A percentile compares a stretch with the other conserved stretches of the same genome.
Conservation (phyloP, 2,329 filamentous ascomycete genomes). For the Bipolaris cookei region DNA sequence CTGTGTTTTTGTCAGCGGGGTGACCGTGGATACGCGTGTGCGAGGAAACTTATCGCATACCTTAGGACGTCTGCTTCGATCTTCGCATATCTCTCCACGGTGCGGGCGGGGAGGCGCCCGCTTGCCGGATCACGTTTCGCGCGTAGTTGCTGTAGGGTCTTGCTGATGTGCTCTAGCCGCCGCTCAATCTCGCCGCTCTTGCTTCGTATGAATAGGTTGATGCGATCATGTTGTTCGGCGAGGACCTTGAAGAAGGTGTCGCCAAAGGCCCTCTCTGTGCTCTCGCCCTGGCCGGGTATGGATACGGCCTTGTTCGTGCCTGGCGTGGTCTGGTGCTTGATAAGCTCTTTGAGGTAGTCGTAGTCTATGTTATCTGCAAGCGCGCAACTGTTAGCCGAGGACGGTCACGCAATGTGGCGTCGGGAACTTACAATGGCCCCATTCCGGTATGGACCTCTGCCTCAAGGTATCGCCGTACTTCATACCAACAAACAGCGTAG, state of each 20-base stretch:
- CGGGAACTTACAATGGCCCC: constrained; percentile 69
- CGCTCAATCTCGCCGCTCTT: constrained; percentile 79
- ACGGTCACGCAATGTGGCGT: background rate
- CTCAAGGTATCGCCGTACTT: constrained; percentile 79
- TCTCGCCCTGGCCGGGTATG: constrained; percentile 71
- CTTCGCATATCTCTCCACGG: constrained; percentile 58
- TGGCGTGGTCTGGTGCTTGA: constrained; percentile 78
- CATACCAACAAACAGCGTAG: constrained; percentile 55
- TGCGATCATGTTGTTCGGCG: constrained; percentile 75
- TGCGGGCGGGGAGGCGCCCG: constrained; percentile 50
- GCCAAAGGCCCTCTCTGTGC: constrained; percentile 69
- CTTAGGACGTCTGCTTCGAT: constrained; percentile 58
- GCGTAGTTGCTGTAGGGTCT: constrained; percentile 46
- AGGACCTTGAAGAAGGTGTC: constrained; percentile 73
- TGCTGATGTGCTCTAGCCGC: constrained; percentile 60
- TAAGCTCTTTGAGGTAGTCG: constrained; percentile 82
- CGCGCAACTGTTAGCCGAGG: constrained; percentile 21
- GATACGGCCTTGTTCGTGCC: constrained; percentile 73
- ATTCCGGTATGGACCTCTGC: constrained; percentile 79
- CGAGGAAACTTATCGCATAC: constrained; percentile 29
- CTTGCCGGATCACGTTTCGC: constrained; percentile 23
- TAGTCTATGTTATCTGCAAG: constrained; percentile 82
- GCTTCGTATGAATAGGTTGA: constrained; percentile 78
- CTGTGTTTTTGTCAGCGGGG: constrained; percentile 39
- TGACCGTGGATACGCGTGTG: background rate